phyloP scores from a whole-genome alignment of 352 stramenopile genomes.

The Globisporangium barbulae region DNA sequence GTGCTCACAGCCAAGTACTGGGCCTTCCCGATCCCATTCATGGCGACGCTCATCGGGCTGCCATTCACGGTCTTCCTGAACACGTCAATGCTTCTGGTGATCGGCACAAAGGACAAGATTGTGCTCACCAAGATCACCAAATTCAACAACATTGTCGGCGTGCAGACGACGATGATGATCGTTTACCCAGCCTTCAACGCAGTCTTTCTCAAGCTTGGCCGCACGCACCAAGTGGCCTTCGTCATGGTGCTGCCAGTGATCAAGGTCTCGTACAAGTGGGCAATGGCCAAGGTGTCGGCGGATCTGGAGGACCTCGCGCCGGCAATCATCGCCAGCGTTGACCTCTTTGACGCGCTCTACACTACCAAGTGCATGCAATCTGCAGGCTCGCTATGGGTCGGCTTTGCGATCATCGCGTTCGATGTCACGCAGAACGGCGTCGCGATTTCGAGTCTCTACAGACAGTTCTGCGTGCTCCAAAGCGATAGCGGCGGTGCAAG shows the following conservation, averaged over 20 bases:
- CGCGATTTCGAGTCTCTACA: no score
- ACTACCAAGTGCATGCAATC: conserved; percentile 7
- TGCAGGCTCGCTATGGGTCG: neutral
- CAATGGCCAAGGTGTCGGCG: no score
- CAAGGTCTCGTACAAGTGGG: no score
- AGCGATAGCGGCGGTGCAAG: no score
- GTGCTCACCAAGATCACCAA: conserved; percentile 1
- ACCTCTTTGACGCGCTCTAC: no score
- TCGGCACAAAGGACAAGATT: neutral
- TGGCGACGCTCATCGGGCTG: neutral
- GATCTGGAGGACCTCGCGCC: no score
- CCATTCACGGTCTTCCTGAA: neutral
- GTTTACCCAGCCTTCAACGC: conserved; percentile 3
- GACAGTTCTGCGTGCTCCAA: no score
- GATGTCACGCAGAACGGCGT: neutral
- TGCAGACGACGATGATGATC: neutral
- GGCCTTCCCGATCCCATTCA: neutral
- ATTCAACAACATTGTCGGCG: conserved; percentile 1
- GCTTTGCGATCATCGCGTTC: neutral
- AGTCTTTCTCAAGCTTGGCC: no score
- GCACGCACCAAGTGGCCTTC: no score
- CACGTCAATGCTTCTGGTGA: neutral
- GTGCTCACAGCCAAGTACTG: no score
- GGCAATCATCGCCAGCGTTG: no score
- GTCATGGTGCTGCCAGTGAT: no score